Evolutionary conservation across 164 flowering plant species (phyloP), one percentile per base, ranked within the genome.

Genomic region (Cinnamomum micranthum): DNA sequence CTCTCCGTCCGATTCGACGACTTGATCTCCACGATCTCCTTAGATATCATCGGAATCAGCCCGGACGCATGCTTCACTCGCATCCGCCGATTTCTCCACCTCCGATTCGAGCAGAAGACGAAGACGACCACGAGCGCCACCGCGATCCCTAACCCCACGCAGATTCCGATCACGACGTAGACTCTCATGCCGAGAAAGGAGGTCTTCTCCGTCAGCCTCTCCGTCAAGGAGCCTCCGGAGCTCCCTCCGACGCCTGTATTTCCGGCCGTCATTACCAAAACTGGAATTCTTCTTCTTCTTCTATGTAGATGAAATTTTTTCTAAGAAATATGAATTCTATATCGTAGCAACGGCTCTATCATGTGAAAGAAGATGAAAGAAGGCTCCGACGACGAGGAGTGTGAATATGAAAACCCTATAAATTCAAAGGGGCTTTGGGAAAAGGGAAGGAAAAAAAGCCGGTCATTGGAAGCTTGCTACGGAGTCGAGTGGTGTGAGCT

Each of bases 31-130:
- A 33, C 72, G 79, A 89, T 81, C 78, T 88, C 93, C 47, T 82
- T 82, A 27, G 85, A 81, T 0, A 85, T 85, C 68, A 87, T 63
- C 0, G 95, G 92, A 68, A 87, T 81, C 5, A 71, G 25, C 10
- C 93, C 85, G 3, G 88, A 84, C 55, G 87, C 81, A 55, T 83
- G 87, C 84, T 85, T 85, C 69, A 79, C 83, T 7, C n/a, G 19
- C 47, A 67, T 67, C 72, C 79, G 76, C 14, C 82, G 88, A 25
- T 81, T 85, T 35, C 82, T 80, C 5, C 86, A 78, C 12, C 63
- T 80, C 12, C 69, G 41, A 31, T 67, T 28, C 19, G 47, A 28
- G 50, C 69, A 67, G 41, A 31, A 28, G 69, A 28, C 28, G 67
- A 67, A 20, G n/a, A 31, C 7, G 50, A 31, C 20, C 35, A 67